Evolutionary conservation across 768 basidiomycete species (phyloP), one percentile per base, ranked within the genome.

Genomic region (Termitomyces eurrhizus): DNA sequence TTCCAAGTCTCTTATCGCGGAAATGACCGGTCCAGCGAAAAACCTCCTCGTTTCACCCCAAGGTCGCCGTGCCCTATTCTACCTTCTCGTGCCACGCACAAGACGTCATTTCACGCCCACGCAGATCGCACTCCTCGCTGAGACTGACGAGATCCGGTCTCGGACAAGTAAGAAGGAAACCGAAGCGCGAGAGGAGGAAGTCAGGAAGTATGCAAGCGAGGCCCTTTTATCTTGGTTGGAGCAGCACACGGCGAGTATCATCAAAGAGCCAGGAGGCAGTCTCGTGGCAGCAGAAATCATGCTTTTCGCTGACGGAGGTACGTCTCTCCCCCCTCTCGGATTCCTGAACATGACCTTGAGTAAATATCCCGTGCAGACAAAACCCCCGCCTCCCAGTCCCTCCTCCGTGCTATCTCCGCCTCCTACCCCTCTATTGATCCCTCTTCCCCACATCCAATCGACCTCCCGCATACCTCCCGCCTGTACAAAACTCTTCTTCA

Each of bases 401-500:
- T 97, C 3, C 75, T 93, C 1, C 69, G 74, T 29, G 80, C 84
- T 0, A 77, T 94, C 21, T 72, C 80, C 2, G 66, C 73, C 1
- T 75, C 85, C 6, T 87, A 89, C 69, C 85, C 88, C 0, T 79
- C 84, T 24, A 67, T 77, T 6, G 83, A 86, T 54, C 59, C 77
- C 0, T 60, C 76, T 12, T 70, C 69, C 12, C 79, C 82, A 0
- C 92, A 94, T 72, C 81, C 83, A 16, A 88, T 95, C 60, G 89
- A 95, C 67, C 80, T 94, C 13, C 84, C 93, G 1, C 92, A 93
- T 66, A 83, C 88, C 0, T 88, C 91, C 3, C 82, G 95, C 44
- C 69, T 95, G 52, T 95, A 93, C 81, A 97, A 97, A 71, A 86
- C 86, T 7, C 84, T 97, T 7, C 79, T 97, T 1, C 93, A 95